These are phyloP conservation scores for Ophiocordyceps polyrhachis-furcata DNA, from an alignment of 2,329 filamentous ascomycete genomes.

Conservation along the genomic window DNA sequence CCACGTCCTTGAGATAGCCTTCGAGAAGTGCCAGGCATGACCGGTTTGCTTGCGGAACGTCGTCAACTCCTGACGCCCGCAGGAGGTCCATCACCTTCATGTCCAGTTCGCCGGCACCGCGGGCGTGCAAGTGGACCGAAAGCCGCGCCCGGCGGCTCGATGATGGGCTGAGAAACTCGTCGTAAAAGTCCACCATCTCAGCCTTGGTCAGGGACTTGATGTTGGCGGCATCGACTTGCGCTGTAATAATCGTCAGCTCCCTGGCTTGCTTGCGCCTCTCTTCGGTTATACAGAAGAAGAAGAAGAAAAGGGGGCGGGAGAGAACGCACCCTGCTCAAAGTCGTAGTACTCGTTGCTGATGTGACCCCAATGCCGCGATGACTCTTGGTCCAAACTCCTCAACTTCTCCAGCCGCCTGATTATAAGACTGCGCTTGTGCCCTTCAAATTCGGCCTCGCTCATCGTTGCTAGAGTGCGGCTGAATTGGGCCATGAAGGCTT, in stretches of 20 bases:
- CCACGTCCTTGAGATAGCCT: slow-evolving; percentile 27
- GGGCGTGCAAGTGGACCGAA: slow-evolving; percentile 66
- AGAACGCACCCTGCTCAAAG: slow-evolving; percentile 64
- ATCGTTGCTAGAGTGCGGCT: slow-evolving; percentile 51
- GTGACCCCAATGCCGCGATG: slow-evolving; percentile 64
- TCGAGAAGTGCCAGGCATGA: slow-evolving; percentile 31
- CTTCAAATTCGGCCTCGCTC: slow-evolving; percentile 70
- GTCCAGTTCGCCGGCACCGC: slow-evolving; percentile 31
- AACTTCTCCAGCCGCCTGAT: slow-evolving; percentile 76
- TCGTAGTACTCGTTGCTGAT: slow-evolving; percentile 77
- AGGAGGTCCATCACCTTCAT: slow-evolving; percentile 23
- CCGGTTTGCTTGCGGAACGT: slow-evolving; percentile 21
- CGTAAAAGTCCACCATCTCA: slow-evolving; percentile 66
- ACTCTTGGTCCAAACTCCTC: slow-evolving; percentile 82
- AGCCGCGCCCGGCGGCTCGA: slow-evolving; percentile 65
- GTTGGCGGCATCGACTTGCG: slow-evolving; percentile 55
- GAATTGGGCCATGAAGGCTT: slow-evolving; percentile 59
- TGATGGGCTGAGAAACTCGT: slow-evolving; percentile 52
- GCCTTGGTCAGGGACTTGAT: slow-evolving; percentile 59
- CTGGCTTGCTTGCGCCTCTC: too few species aligned
- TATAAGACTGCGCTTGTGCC: slow-evolving; percentile 76
- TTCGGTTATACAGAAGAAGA: too few species aligned
- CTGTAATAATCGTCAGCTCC: slow-evolving; percentile 18
- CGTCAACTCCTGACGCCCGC: slow-evolving; percentile 15
- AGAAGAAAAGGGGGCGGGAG: too few species aligned